Base-by-base conservation (phyloP, 2,329 filamentous ascomycete species). In the Lachnellula hyalina region DNA sequence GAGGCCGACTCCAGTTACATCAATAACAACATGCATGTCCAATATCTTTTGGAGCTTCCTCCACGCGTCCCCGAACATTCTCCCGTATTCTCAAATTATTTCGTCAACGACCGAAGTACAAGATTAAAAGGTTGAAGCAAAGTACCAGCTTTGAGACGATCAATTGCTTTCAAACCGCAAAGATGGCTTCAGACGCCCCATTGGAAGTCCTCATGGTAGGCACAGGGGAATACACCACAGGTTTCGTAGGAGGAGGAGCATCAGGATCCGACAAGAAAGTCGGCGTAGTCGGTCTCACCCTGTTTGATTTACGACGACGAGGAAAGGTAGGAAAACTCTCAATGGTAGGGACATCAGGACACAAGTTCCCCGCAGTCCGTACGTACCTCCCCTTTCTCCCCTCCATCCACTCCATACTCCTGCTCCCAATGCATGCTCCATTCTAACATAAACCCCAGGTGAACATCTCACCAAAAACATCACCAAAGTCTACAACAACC, bases 171-270 rank as follows among this genome's bases (percentile, higher is more conserved):
- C 35, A 14, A 21, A 19, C 46, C 28, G 40, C 23, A 45, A 21
- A 23, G 34, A 45, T 45, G 45, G 38, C 25, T 19, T 44, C 47
- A 48, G 32, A 48, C 52, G 48, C 49, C 15, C 66, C 65, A 44
- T 54, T 69, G 45, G 62, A 69, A 56, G 67, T 70, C 15, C 64
- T 69, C 36, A 69, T 69, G 67, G 67, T 69, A 56, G 92, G 92
- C 61, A 96, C 92, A 11, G 93, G 92, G 67, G 92, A 96, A 80
- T 96, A 96, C 79, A 96, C 93, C 66, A 96, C 93, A 44, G 92
- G 92, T 55, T 96, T 94, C 65, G 91, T 96, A 54, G 90, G 89
- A 55, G 86, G 85, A 57, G 87, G 86, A 56, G 87, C 85, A 50
- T 96, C 90, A 4, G 86, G 82, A 11, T 96, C 90, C 49, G 93